Evolutionary conservation across 225 moss, liverwort and hornwort genomes (phyloP), one percentile per base, ranked within the genome.

Genomic region (Pseudisothecium myosuroides): DNA sequence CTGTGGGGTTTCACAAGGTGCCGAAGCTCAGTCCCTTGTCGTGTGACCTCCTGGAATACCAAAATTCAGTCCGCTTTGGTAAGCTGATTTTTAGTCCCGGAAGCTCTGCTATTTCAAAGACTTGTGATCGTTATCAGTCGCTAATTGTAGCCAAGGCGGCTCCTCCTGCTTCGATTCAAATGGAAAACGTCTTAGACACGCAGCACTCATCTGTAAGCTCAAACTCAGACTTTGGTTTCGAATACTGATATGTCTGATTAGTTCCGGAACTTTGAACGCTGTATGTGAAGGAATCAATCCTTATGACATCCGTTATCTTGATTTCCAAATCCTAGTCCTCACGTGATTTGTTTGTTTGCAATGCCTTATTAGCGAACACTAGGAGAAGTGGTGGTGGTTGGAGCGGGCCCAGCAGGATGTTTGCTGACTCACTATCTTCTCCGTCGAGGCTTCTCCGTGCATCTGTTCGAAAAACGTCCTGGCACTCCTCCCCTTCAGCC

Each of bases 341-440:
- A 72, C 82, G 49, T 81, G 81, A 14, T 55, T 75, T 62, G 24
- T 37, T 88, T 83, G 50, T 65, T 65, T 80, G 62, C 59, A 28
- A 56, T 86, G 90, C 82, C 56, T 82, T 85, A 71, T 81, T 52
- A 77, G 79, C 88, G 76, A 88, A 84, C 86, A 75, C 86, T 78
- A 17, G 93, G 89, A 55, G 91, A 92, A 85, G 95, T 93, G 87
- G 92, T 91, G 87, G 90, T 95, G 90, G 93, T 92, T 87, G 92
- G 95, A 90, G 95, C 93, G 74, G 95, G 95, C 71, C 92, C 95
- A 61, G 92, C 93, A 85, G 93, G 95, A 58, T 93, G 95, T 86
- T 90, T 95, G 83, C 56, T 93, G 78, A 73, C 95, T 69, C 93
- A 92, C 49, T 92, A 93, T 84, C 92, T 95, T 80, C 93, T 93